Base-by-base conservation (phyloP, 495 filamentous ascomycete species). In the Penicillium pulvis region DNA sequence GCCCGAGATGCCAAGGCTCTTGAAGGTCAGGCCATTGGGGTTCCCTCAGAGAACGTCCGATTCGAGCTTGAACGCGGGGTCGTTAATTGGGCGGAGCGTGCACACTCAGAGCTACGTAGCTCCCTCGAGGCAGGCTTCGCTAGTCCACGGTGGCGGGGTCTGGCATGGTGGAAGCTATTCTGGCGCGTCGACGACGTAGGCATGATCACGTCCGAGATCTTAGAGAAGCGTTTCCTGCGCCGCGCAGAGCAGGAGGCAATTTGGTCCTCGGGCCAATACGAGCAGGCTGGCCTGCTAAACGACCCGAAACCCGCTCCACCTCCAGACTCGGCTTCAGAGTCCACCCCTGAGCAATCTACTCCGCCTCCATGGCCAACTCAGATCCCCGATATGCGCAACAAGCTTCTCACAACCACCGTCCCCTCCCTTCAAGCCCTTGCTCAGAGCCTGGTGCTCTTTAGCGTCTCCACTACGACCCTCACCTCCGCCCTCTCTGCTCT, bases 91-190 rank as follows among this genome's bases (percentile, higher is more conserved):
- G 87, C 92, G 0, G 85, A 93, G 65, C 72, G 75, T 20, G 90
- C 87, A 2, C 94, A 98, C 67, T 82, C 84, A 1, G 93, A 98
- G 65, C 83, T 98, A 6, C 88, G 90, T 49, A 79, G 87, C 59
- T 82, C 88, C 33, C 85, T 98, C 2, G 87, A 91, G 55, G 69
- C 77, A 33, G 91, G 89, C 5, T 93, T 96, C 63, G 70, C 81
- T 12, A 84, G 84, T 39, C 78, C 75, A 41, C 72, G 81, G 26
- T 98, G 93, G 93, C 78, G 80, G 3, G 87, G 84, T 17, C 77
- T 96, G 2, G 81, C 83, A 10, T 98, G 93, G 94, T 98, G 90
- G 90, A 96, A 95, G 68, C 84, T 98, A 12, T 87, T 96, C 66
- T 97, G 92, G 91, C 87, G 89, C 12, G 90, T 91, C 46, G 94